Evolutionary conservation across 441 rosid genomes (phyloP).

Genomic region (Brassica balearica): DNA sequence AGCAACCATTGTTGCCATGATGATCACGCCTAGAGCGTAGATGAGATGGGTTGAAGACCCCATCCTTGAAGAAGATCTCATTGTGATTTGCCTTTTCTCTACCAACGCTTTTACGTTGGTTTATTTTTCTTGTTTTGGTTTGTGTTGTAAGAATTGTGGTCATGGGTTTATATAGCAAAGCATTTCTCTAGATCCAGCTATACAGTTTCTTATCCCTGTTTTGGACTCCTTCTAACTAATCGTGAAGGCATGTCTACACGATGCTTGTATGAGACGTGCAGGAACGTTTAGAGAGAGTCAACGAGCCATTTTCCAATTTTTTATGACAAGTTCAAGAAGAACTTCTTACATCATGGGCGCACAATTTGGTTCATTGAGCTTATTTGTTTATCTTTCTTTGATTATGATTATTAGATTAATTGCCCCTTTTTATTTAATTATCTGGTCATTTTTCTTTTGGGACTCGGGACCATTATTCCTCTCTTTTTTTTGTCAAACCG

Average conservation of each 20-base stretch:
- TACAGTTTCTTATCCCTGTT: not conserved
- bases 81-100: not conserved
- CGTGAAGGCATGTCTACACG: conserved; percentile 29
- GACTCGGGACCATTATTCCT: not conserved
- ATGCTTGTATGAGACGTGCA: conserved; percentile 22
- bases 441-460: not conserved
- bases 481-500: not conserved
- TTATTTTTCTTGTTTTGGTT: not conserved
- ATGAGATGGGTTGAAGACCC: conserved; percentile 12
- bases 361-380: not conserved
- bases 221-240: conserved; percentile 3
- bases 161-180: not conserved
- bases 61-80: conserved; percentile 5
- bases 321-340: not conserved
- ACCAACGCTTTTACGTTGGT: not conserved
- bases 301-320: not conserved
- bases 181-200: not conserved
- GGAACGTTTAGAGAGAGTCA: conserved; percentile 23
- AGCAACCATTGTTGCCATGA: conserved; percentile 7
- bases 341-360: not conserved
- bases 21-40: not conserved
- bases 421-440: not conserved
- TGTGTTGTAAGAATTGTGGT: not conserved
- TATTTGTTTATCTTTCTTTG: not conserved
- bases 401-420: not conserved